These are phyloP conservation scores for Penicillium soppii DNA, from an alignment of 495 filamentous ascomycete genomes.

Conservation along the genomic window DNA sequence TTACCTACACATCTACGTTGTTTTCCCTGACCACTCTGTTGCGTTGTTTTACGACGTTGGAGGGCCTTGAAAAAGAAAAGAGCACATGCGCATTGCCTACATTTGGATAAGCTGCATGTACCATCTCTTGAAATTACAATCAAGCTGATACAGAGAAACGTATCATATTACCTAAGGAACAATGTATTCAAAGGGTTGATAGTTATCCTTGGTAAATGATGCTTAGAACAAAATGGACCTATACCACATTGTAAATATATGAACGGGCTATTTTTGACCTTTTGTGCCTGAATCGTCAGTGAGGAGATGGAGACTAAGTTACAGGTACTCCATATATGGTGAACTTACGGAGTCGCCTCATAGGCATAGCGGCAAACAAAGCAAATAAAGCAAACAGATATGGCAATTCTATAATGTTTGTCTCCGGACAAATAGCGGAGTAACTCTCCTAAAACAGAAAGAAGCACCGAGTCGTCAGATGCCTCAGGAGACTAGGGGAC, in stretches of 20 bases:
- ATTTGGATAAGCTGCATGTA: background rate
- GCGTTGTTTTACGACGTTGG: background rate
- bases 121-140: background rate
- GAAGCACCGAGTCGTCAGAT: slow-evolving; percentile 15
- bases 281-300: too few relatives aligned
- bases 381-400: background rate
- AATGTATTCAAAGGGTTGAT: too few relatives aligned
- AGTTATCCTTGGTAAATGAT: too few relatives aligned
- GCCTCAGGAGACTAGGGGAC: slow-evolving; percentile 2
- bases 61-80: background rate
- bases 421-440: slow-evolving; percentile 19
- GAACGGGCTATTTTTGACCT: too few relatives aligned
- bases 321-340: too few relatives aligned
- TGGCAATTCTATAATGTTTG: background rate
- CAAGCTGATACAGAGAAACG: too few relatives aligned
- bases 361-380: background rate
- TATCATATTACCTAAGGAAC: background rate
- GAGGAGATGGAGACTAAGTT: too few relatives aligned
- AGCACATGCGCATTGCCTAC: background rate
- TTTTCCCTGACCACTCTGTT: background rate
- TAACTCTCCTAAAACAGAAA: slow-evolving; percentile 18
- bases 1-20: background rate
- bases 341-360: too few relatives aligned
- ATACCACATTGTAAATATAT: too few relatives aligned
- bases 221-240: too few relatives aligned